A percentile compares a stretch with the other conserved stretches of the same genome.
These are phyloP conservation scores for Blastobotrys aristatus DNA, from an alignment of 1,139 yeast species.

Conservation along the genomic window DNA sequence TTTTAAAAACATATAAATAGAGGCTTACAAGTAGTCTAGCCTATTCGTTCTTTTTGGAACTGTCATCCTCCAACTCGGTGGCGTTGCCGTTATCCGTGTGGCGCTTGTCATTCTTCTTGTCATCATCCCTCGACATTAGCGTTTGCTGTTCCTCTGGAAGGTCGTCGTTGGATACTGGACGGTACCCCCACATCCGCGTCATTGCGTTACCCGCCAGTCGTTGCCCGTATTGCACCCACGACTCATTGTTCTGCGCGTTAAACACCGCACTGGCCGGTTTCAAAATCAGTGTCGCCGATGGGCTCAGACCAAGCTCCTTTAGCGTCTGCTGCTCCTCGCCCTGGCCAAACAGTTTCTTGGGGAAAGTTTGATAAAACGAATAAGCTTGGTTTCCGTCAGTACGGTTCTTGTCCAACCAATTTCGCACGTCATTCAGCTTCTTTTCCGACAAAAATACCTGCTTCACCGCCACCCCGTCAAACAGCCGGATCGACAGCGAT, in stretches of 20 bases:
- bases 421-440: constrained; percentile 51
- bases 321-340: constrained; percentile 51
- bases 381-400: constrained; percentile 46
- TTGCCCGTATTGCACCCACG: not conserved
- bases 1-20: too few relatives aligned
- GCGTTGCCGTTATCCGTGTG: constrained; percentile 47
- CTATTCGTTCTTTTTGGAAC: not conserved
- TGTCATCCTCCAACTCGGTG: constrained; percentile 40
- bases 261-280: constrained; percentile 40
- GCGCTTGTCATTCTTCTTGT: constrained; percentile 32
- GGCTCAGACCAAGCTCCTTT: constrained; percentile 47
- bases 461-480: constrained; percentile 50
- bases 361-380: constrained; percentile 44
- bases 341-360: constrained; percentile 43
- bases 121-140: not conserved
- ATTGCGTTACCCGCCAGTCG: not conserved
- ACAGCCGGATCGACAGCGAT: constrained; percentile 45
- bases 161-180: not conserved
- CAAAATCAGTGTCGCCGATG: constrained; percentile 62
- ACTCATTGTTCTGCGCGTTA: constrained; percentile 27
- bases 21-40: too few relatives aligned
- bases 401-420: constrained; percentile 55
- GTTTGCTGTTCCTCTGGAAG: not conserved
- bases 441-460: constrained; percentile 42
- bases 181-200: not conserved